Conservation (phyloP, 2,329 filamentous ascomycete genomes). For the Ascochyta viciae-villosae region DNA sequence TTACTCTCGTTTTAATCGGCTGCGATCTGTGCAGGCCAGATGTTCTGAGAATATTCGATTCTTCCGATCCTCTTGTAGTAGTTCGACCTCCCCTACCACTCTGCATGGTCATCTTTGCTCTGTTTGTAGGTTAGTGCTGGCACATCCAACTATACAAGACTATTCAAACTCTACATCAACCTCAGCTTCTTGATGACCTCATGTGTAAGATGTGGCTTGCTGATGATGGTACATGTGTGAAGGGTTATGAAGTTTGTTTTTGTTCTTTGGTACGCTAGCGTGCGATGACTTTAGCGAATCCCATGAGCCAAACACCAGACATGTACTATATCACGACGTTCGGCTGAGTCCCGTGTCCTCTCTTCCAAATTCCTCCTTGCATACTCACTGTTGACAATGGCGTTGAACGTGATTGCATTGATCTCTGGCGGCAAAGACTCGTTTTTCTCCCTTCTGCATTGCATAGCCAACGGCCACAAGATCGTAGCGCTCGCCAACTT, state of each 20-base stretch:
- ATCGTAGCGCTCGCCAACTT: conserved; percentile 91
- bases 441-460: conserved; percentile 91
- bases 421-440: conserved; percentile 98
- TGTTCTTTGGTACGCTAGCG: conserved; percentile 16
- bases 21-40: conserved; percentile 20
- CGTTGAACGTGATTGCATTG: conserved; percentile 75
- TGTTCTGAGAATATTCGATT: conserved; percentile 47
- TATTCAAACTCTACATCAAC: conserved; percentile 11
- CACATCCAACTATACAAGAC: conserved; percentile 37
- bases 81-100: conserved; percentile 27
- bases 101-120: conserved; percentile 29
- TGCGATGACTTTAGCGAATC: conserved; percentile 15
- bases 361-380: not conserved
- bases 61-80: conserved; percentile 32
- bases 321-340: conserved; percentile 4
- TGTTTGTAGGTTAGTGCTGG: conserved; percentile 44
- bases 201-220: not conserved
- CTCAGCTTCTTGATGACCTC: not conserved
- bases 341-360: not conserved
- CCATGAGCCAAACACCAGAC: conserved; percentile 3
- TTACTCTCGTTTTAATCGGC: conserved; percentile 51
- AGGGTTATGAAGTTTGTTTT: not conserved
- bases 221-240: not conserved
- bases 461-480: conserved; percentile 81
- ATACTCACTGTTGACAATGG: conserved; percentile 1